Conservation (phyloP, 495 filamentous ascomycete genomes). For the Evansstolkia leycettana region DNA sequence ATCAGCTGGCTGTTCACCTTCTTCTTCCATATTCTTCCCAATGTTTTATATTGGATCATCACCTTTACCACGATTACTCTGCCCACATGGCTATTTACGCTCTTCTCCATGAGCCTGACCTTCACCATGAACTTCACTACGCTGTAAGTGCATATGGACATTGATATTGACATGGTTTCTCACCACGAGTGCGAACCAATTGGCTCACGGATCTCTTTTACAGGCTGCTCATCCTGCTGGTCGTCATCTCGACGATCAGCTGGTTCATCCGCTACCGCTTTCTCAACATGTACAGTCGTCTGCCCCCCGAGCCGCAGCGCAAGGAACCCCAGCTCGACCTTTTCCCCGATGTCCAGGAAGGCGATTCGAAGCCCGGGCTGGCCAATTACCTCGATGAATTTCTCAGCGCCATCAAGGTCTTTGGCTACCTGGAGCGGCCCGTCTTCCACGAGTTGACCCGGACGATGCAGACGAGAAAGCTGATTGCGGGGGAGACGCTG, state of each 20-base stretch:
- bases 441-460: conserved; percentile 96
- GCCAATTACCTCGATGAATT: conserved; percentile 97
- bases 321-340: conserved; percentile 93
- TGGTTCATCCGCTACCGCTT: conserved; percentile 93
- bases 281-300: conserved; percentile 85
- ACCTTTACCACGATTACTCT: conserved; percentile 80
- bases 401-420: conserved; percentile 97
- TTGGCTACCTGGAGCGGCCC: conserved; percentile 90
- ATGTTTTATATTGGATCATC: conserved; percentile 67
- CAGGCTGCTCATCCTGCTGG: conserved; percentile 66
- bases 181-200: conserved; percentile 2
- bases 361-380: conserved; percentile 78
- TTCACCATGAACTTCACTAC: conserved; percentile 98
- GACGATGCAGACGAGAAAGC: conserved; percentile 93
- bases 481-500: conserved; percentile 90
- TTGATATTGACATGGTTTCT: too few species aligned
- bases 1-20: conserved; percentile 31
- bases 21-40: conserved; percentile 46
- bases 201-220: conserved; percentile 3
- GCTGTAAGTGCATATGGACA: conserved; percentile 49
- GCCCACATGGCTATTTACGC: conserved; percentile 78
- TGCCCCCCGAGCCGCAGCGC: conserved; percentile 87
- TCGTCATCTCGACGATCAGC: conserved; percentile 65
- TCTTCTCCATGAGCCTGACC: conserved; percentile 91
- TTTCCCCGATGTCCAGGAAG: conserved; percentile 85